A percentile compares a stretch with the other conserved stretches of the same genome.
These are phyloP conservation scores for Saccharomycopsis amapae DNA, from an alignment of 805 yeast genomes.

Conservation along the genomic window DNA sequence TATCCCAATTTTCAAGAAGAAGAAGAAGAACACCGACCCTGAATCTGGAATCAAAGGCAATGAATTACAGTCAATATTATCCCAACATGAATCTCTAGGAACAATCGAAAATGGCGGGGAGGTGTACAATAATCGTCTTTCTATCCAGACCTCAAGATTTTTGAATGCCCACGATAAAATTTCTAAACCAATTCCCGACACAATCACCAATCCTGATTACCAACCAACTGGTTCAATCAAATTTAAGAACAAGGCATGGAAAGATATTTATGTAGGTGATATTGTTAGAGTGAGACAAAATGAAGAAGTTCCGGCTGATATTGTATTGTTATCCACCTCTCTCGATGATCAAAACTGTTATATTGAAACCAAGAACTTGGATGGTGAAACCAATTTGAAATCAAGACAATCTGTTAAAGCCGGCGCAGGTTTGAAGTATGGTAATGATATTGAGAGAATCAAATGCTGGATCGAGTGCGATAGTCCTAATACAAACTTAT, in stretches of 20 bases:
- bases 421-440: slow-evolving; percentile 46
- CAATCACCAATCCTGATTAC: slow-evolving; percentile 25
- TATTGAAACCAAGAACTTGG: slow-evolving; percentile 65
- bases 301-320: slow-evolving; percentile 75
- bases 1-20: slow-evolving; percentile 12
- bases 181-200: slow-evolving; percentile 25
- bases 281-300: slow-evolving; percentile 58
- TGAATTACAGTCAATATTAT: slow-evolving; percentile 5
- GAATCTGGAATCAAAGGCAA: not conserved
- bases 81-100: slow-evolving; percentile 9
- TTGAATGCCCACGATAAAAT: slow-evolving; percentile 17
- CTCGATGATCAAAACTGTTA: slow-evolving; percentile 63
- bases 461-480: slow-evolving; percentile 63
- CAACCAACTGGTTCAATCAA: slow-evolving; percentile 30
- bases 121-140: slow-evolving; percentile 7
- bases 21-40: slow-evolving; percentile 8
- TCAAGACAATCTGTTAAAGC: slow-evolving; percentile 45
- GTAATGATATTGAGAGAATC: slow-evolving; percentile 51
- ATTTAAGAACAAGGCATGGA: slow-evolving; percentile 55
- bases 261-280: slow-evolving; percentile 70
- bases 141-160: slow-evolving; percentile 20
- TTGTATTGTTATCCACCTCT: slow-evolving; percentile 58
- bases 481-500: slow-evolving; percentile 60
- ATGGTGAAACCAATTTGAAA: slow-evolving; percentile 74
- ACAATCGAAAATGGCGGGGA: not conserved